Base-by-base conservation (phyloP, 148 eudicot genomes). In the Chenopodium formosanum region DNA sequence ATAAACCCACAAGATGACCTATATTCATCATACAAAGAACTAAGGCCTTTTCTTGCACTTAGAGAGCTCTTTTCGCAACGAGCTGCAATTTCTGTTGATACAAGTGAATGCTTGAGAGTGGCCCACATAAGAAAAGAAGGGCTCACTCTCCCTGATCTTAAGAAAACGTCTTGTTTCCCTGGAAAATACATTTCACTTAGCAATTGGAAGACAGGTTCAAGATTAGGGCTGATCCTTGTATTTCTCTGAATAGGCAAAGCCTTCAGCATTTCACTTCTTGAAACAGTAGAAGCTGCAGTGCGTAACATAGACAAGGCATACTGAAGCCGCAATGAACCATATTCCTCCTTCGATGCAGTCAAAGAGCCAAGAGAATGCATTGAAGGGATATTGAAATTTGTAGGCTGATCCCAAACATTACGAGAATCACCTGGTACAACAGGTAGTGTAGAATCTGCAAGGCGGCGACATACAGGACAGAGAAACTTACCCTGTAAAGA, bases 401-500 rank as follows among this genome's bases (percentile, higher is more conserved):
- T 20, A 23, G 86, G 84, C 63, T 84, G 77, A 84, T 80, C 82
- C 83, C 76, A 78, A 70, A 78, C 78, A 83, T 76, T 88, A 74
- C 72, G 80, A 47, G 79, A 75, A 85, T 89, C 90, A 53, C 82
- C 89, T 62, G 92, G 86, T n/a, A 84, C 86, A 78, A 89, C 91
- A 64, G 99, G 93, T 80, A 96, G 82, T 14, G 91, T 87, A 50
- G 95, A 91, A 83, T 92, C 94, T 80, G 94, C 92, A 82, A 96
- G 92, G 77, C 98, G 95, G 16, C 99, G 99, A 81, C 99, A 96
- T 69, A 94, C 98, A 50, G 99, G 99, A 77, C 99, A 96, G 23
- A 94, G 86, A 80, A 96, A 94, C 83, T 96, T 98, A 53, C 99
- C 99, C 99, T 96, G 86, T 31, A 68, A 60, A 83, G 78, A 48